Base-by-base conservation (phyloP, 768 basidiomycete species). In the Chiua virens region DNA sequence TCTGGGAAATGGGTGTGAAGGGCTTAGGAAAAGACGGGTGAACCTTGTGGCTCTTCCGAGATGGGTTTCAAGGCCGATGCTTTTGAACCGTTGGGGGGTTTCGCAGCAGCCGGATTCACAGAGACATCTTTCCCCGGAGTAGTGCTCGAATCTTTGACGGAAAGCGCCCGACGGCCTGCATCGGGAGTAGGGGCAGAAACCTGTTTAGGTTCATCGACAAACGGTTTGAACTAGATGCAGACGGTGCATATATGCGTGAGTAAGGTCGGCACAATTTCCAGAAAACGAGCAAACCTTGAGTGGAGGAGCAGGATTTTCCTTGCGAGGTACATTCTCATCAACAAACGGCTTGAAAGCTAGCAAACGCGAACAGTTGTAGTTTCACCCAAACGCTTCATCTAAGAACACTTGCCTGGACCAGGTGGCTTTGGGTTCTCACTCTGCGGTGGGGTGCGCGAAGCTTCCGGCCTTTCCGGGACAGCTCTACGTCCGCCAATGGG, bases 321-420 rank as follows among this genome's bases (percentile, higher is more conserved):
- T 72, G 43, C 70, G 69, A 18, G 62, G 61, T 1, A 70, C 67
- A 55, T 81, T 82, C 61, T 87, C 86, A 46, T 88, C 88, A 1
- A 82, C 73, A 58, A 84, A 89, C 8, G 89, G 87, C 52, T 78
- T 79, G 68, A 90, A 88, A 27, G 61, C 54, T 61, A 35, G 30
- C 9, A 25, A 52, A 53, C n/a, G 41, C 37, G 41, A 25, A 27
- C 42, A 9, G 39, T 60, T 35, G 49, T 32, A 45, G 35, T 23
- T 13, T 51, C 58, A 18, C 42, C 73, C 69, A 59, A 58, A 40
- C 18, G 18, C 22, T 22, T 17, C 10, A 41, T 23, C 39, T 8
- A 3, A 65, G 51, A 34, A 34, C 45, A 62, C 69, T 68, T 66
- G 58, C 73, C 66, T 57, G 72, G 71, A 66, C 58, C 80, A 76